Evolutionary conservation across 768 basidiomycete species (phyloP).

Genomic region (Boletus coccyginus): DNA sequence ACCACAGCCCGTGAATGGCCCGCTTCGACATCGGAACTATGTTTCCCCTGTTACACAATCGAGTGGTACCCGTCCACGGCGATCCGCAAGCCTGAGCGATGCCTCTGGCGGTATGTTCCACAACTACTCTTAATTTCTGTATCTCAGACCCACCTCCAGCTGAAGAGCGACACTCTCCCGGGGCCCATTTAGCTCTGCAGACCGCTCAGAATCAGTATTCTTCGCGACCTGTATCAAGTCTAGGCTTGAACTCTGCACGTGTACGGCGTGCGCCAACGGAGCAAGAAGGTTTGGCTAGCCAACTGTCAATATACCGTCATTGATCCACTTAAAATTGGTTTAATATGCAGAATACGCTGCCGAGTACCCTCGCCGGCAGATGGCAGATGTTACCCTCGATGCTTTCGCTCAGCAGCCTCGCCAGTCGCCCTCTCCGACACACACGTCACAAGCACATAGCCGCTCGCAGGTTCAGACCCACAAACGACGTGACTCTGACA

Average conservation of each 20-base stretch:
- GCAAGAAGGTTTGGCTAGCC: constrained; percentile 38
- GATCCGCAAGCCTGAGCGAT: constrained; percentile 79
- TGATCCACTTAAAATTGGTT: constrained; percentile 8
- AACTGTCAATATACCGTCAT: constrained; percentile 8
- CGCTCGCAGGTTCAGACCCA: constrained; percentile 42
- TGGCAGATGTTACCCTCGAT: constrained; percentile 9
- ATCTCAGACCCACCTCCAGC: constrained; percentile 21
- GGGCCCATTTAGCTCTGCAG: constrained; percentile 13
- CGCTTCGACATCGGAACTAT: constrained; percentile 28
- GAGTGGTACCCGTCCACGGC: constrained; percentile 54
- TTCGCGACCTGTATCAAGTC: constrained; percentile 44
- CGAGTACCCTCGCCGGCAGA: constrained; percentile 23
- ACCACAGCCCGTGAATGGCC: constrained; percentile 23
- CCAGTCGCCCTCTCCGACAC: constrained; percentile 54
- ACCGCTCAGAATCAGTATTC: constrained; percentile 22
- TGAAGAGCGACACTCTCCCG: constrained; percentile 29
- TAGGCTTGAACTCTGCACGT: constrained; percentile 39
- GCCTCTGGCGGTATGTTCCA: constrained; percentile 36
- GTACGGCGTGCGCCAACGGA: constrained; percentile 41
- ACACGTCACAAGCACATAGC: constrained; percentile 32
- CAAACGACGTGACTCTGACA: constrained; percentile 74
- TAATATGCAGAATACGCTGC: constrained; percentile 23
- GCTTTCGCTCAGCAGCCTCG: constrained; percentile 34
- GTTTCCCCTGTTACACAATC: constrained; percentile 34
- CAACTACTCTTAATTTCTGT: constrained; percentile 24